A percentile compares a stretch with the other conserved stretches of the same genome.
phyloP scores from a whole-genome alignment of 2,329 filamentous ascomycete species.

The Colletotrichum lini region DNA sequence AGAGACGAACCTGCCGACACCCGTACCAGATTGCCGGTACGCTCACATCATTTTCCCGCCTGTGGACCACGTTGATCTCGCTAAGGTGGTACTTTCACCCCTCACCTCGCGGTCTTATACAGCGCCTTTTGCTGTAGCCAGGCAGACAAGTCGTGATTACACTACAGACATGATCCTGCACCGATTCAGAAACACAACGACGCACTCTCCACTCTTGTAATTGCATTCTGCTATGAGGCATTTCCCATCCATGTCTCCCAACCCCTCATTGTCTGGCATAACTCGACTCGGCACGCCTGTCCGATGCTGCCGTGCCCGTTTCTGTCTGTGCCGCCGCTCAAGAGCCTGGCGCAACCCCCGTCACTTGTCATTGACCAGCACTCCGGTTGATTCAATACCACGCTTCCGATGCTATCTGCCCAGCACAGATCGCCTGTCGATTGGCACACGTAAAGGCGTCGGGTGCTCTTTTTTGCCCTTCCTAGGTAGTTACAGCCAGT shows the following conservation, averaged over 20 bases:
- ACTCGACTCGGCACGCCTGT: slow-evolving; percentile 19
- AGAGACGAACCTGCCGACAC: slow-evolving; percentile 34
- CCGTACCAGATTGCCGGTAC: slow-evolving; percentile 39
- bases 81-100: slow-evolving; percentile 32
- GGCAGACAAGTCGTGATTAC: slow-evolving; percentile 4
- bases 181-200: slow-evolving; percentile 30
- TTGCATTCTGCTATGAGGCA: slow-evolving; percentile 39
- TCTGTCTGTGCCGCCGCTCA: slow-evolving; percentile 21
- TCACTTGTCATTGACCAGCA: slow-evolving; percentile 20
- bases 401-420: slow-evolving; percentile 15
- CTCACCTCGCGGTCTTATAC: slow-evolving; percentile 5
- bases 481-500: slow-evolving; percentile 17
- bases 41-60: slow-evolving; percentile 30
- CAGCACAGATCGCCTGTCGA: slow-evolving; percentile 27
- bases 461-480: slow-evolving; percentile 18
- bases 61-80: slow-evolving; percentile 21
- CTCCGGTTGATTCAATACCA: slow-evolving; percentile 18
- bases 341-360: slow-evolving; percentile 15
- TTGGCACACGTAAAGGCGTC: slow-evolving; percentile 21
- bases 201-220: slow-evolving; percentile 30
- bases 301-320: slow-evolving; percentile 37
- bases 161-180: slow-evolving; percentile 36
- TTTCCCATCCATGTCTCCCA: slow-evolving; percentile 41
- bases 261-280: slow-evolving; percentile 28
- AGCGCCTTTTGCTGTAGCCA: slow-evolving; percentile 8